phyloP scores from a whole-genome alignment of 331 rosid genomes.

The Rosa hybrid region DNA sequence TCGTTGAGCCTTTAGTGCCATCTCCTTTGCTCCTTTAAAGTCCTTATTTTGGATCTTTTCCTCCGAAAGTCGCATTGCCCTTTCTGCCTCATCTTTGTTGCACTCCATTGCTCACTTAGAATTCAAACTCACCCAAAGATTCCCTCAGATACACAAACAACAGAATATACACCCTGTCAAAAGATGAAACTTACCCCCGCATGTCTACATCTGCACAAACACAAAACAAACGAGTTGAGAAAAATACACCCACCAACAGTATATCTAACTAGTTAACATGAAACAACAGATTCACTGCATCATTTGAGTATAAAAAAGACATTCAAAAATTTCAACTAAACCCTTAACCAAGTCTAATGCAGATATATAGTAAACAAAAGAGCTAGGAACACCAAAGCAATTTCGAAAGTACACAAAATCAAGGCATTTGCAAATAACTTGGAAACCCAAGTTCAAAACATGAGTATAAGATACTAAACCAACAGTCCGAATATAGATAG shows the following conservation, averaged over 20 bases:
- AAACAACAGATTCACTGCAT: neutral
- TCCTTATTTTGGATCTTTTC: conserved; percentile 58
- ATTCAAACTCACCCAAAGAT: conserved; percentile 19
- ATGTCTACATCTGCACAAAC: conserved; percentile 27
- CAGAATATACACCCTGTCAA: conserved; percentile 7
- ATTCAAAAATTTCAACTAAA: neutral
- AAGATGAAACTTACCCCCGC: conserved; percentile 22
- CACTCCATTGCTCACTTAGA: conserved; percentile 69
- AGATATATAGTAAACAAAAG: neutral
- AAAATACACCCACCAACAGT: conserved; percentile 21
- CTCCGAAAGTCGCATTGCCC: conserved; percentile 74
- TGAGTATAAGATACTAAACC: neutral
- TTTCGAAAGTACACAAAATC: neutral
- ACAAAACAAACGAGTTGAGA: conserved; percentile 14
- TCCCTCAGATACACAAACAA: neutral
- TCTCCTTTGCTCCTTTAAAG: conserved; percentile 68
- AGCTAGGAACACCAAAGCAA: neutral
- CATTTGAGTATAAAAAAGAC: neutral
- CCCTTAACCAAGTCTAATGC: neutral
- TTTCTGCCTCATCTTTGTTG: conserved; percentile 84
- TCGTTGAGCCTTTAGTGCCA: conserved; percentile 60
- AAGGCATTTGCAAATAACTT: neutral
- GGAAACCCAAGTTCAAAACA: neutral
- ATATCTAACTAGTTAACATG: conserved; percentile 10
- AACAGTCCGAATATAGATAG: neutral